Evolutionary conservation across 2,329 filamentous ascomycete genomes (phyloP), one percentile per base, ranked within the genome.

Genomic region (Cephalotrichum gorgonifer): DNA sequence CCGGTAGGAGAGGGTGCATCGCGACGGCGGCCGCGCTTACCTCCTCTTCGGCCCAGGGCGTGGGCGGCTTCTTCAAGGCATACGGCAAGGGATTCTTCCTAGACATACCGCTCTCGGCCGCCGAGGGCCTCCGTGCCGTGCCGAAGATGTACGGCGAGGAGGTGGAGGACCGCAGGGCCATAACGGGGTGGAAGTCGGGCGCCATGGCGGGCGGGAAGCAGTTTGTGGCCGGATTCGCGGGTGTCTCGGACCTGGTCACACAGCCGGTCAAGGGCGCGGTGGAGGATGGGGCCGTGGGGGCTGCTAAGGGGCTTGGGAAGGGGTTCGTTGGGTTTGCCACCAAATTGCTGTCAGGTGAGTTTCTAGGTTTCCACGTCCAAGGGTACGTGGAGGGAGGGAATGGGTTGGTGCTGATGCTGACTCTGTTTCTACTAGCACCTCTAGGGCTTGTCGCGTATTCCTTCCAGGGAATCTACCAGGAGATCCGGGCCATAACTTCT

Each of bases 41-140:
- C 22, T 20, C 35, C 3, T 39, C 35, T 5, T 39, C 46, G 9
- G 38, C 33, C 3, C 22, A 35, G 6, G 39, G 46, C 20, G 46
- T 48, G 20, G 33, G 46, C n/a, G 28, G 38, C 25, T 42, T 48
- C 26, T 38, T 48, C 35, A 48, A 38, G 5, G 39, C 46, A n/a
- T 79, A 86, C 5, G 72, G 91, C 51, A 87, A 86, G 57, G 5
- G 6, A 1, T 83, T 84, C 2, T 89, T 89, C 0, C 84, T 93
- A 74, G 88, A 95, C 61, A 85, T 95, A 54, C 87, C 86, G 35
- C 67, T 95, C 41, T 86, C 86, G 1, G 67, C 95, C 33, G 85
- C 89, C 1, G 86, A 85, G 62, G 90, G 90, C 0, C 94, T 95
- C 61, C 85, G 91, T 60, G 95, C 95, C 57, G 84, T 86, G 6